Evolutionary conservation across 768 basidiomycete genomes (phyloP), one percentile per base, ranked within the genome.

Genomic region (Lactifluus hygrophoroides): DNA sequence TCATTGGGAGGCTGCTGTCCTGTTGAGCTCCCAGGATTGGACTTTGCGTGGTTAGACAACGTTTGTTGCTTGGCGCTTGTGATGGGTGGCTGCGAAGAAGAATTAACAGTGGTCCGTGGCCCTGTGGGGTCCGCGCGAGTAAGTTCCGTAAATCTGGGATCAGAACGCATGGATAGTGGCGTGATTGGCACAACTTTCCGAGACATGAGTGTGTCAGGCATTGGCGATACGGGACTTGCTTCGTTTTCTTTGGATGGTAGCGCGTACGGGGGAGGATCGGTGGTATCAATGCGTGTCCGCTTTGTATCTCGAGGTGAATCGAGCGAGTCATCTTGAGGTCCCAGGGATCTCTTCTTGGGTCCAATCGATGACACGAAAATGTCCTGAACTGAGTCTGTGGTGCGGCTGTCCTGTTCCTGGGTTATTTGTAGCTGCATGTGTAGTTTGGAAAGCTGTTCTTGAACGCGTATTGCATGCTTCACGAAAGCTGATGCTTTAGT

Each of bases 391-490:
- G 27, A 5, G 14, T 50, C 42, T 6, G 16, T 35, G 1, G 32
- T 17, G 23, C 16, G 32, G 32, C 25, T 32, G 2, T 48, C 35
- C 17, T 13, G 27, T 8, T 42, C 57, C 32, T 58, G 58, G 11
- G 38, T 27, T 5, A 10, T 48, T 37, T 59, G 53, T 9, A 59
- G 47, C 21, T 50, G 44, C 7, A 19, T 19, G 8, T 59, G 40
- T 16, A 59, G 38, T 25, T 30, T 11, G 3, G 53, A 52, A 16
- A 59, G 58, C 47, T 48, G 47, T n/a, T 54, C 47, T 48, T 59
- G 58, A 32, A 42, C 53, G 28, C 53, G 53, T 44, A 28, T 5
- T 9, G 46, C 53, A 38, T 49, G 53, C 17, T 16, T 25, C 25
- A 59, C 25, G 35, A 59, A 59, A 17, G 16, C 4, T 10, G 51